Evolutionary conservation across 176 grass and related monocot species (phyloP), one percentile per base, ranked within the genome.

Genomic region (Coix lacrymajobi): DNA sequence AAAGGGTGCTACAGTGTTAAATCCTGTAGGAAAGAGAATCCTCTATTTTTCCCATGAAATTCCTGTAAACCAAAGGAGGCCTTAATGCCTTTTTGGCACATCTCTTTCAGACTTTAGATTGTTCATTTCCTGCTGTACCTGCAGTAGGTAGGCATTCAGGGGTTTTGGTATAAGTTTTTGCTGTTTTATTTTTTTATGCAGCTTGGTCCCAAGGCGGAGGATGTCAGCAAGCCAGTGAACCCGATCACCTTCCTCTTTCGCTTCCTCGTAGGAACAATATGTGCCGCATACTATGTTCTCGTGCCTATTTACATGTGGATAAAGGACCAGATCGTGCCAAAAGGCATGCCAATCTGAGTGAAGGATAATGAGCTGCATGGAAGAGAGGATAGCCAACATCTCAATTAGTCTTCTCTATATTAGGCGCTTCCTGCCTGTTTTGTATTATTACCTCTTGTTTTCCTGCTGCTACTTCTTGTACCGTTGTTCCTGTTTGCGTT

Each of bases 221-320:
- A 99, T 79, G 93, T 99, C 20, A 62, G 73, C 71, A 90, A 92
- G 70, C 89, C 93, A 4, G 89, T 93, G 72, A 96, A 99, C 41
- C 93, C 93, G 30, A 75, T 99, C 66, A 68, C 89, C 15, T 92
- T 96, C 87, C 11, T 93, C 81, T 66, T 90, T 4, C 85, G 96
- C 61, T 94, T 99, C 45, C 76, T 92, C 69, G 39, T 96, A 29
- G 93, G 96, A 51, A 92, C 89, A 1, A 88, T 96, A 44, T 90
- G 91, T 7, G 91, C 96, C 1, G 81, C 93, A 17, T 99, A 99
- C 80, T 99, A 77, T 78, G 91, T 96, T 83, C 87, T 99, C 70
- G 91, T 99, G 75, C 96, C 96, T 36, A 87, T 99, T 73, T 99
- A 99, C 82, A 99, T 99, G 96, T 99, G 96, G 96, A 92, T 96